These are phyloP conservation scores for Blastocystis sp. DNA, from an alignment of 352 stramenopile genomes.

Conservation along the genomic window DNA sequence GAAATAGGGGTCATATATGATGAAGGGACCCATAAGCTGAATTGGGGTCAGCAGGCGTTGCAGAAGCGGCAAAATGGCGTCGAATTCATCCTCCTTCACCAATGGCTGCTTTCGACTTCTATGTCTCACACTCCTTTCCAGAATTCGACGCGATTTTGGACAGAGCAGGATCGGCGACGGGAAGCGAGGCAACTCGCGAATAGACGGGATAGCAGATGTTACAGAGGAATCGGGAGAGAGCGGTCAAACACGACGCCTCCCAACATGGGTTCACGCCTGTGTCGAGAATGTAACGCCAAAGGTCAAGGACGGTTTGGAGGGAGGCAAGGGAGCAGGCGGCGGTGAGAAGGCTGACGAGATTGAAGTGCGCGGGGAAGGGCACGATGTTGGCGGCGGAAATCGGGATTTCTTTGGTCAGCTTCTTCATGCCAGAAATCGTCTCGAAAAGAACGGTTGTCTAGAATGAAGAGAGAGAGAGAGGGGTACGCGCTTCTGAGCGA, in stretches of 20 bases:
- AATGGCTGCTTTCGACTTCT: background rate
- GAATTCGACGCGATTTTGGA: background rate
- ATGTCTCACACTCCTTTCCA: background rate
- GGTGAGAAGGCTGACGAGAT: background rate
- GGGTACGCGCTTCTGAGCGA: conserved; percentile 24
- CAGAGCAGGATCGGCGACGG: background rate
- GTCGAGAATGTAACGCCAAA: conserved; percentile 11
- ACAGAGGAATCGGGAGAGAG: background rate
- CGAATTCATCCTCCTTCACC: background rate
- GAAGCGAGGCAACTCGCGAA: background rate
- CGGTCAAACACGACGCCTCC: background rate
- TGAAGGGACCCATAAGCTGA: conserved; percentile 6
- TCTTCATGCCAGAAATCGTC: conserved; percentile 1
- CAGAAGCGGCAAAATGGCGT: background rate
- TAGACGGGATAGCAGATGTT: background rate
- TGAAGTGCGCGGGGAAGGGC: background rate
- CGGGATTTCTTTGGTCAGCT: conserved; percentile 7
- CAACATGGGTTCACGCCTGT: conserved; percentile 22
- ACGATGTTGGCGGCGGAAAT: background rate
- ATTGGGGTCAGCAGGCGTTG: background rate
- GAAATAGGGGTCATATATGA: conserved; percentile 42
- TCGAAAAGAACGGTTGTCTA: conserved; percentile 45
- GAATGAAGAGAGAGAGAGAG: background rate
- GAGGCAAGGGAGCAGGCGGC: background rate
- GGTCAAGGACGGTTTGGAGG: background rate